Evolutionary conservation across 768 basidiomycete genomes (phyloP).

Genomic region (Auriscalpium vulgare): DNA sequence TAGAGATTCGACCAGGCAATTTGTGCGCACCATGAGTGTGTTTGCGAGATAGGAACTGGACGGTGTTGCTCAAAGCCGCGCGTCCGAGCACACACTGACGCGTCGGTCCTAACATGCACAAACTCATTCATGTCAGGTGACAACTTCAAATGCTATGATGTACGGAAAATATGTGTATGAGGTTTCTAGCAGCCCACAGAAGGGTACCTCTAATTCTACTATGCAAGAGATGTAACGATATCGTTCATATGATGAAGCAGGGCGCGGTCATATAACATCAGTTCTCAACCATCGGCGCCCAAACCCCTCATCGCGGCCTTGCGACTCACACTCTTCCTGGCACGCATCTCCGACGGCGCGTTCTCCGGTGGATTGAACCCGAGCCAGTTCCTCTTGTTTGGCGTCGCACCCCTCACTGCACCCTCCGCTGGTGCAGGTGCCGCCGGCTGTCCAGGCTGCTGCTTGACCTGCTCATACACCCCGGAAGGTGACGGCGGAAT

Average conservation of each 20-base stretch:
- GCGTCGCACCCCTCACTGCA: neutral
- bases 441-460: constrained; percentile 3
- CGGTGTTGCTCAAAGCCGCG: neutral
- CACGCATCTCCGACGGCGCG: constrained; percentile 18
- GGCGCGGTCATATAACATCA: neutral
- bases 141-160: neutral
- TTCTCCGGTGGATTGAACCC: constrained; percentile 22
- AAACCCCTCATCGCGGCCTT: constrained; percentile 9
- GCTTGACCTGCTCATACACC: neutral
- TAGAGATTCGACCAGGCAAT: too few relatives aligned
- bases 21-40: neutral
- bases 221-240: neutral
- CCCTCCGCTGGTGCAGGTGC: neutral
- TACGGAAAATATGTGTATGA: neutral
- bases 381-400: constrained; percentile 15
- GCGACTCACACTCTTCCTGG: constrained; percentile 21
- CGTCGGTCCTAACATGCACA: constrained; percentile 6
- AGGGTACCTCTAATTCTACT: too few relatives aligned
- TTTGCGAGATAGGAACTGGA: too few relatives aligned
- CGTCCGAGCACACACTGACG: neutral
- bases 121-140: constrained; percentile 1
- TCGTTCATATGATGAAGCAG: neutral
- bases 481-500: neutral
- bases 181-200: too few relatives aligned
- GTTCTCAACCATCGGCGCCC: neutral